These are phyloP conservation scores for Xylariaceae sp. DNA, from an alignment of 2,329 filamentous ascomycete genomes.

Conservation along the genomic window DNA sequence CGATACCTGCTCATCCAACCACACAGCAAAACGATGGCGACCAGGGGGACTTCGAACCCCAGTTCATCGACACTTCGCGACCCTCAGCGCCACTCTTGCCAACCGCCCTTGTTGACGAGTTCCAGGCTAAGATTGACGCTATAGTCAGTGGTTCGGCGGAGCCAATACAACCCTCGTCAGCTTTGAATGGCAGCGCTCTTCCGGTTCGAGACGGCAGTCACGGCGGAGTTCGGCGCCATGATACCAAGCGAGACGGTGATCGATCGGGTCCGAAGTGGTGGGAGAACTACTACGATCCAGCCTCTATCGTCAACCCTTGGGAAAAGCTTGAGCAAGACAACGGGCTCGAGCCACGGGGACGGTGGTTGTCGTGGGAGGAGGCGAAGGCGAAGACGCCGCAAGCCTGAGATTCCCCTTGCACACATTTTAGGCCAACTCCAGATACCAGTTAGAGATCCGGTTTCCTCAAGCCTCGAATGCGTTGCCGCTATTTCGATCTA, in stretches of 20 bases:
- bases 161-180: conserved; percentile 6
- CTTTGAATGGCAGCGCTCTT: conserved; percentile 1
- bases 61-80: conserved; percentile 31
- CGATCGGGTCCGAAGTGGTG: conserved; percentile 51
- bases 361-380: conserved; percentile 39
- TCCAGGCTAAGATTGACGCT: conserved; percentile 26
- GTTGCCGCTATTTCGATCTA: too few species aligned
- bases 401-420: too few species aligned
- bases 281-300: conserved; percentile 62
- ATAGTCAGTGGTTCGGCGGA: conserved; percentile 19
- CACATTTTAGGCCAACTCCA: too few species aligned
- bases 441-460: too few species aligned
- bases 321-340: conserved; percentile 45
- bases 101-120: conserved; percentile 10
- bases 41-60: conserved; percentile 24
- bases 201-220: conserved; percentile 13
- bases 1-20: not conserved
- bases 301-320: conserved; percentile 71
- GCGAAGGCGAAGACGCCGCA: conserved; percentile 20
- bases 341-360: conserved; percentile 39
- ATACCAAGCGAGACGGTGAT: conserved; percentile 23
- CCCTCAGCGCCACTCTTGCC: conserved; percentile 20
- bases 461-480: too few species aligned
- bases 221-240: conserved; percentile 16
- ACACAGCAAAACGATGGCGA: conserved; percentile 3